Evolutionary conservation across 176 grass and related monocot species (phyloP).

Genomic region (Phragmites australis): DNA sequence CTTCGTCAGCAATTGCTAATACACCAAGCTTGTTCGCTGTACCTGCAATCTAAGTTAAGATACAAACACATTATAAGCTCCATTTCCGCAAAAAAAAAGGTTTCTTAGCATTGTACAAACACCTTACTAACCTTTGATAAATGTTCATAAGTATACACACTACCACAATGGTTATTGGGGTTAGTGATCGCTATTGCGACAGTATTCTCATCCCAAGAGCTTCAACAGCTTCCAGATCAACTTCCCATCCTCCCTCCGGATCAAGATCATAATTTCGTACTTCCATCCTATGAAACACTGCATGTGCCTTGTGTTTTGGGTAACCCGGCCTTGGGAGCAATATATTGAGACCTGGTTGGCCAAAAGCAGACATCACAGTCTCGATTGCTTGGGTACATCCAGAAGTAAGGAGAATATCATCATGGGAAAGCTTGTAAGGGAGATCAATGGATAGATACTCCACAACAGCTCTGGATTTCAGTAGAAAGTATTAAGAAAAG

Average conservation of each 20-base stretch:
- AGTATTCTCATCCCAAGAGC: constrained; percentile 65
- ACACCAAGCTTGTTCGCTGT: constrained; percentile 65
- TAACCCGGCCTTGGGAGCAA: constrained; percentile 66
- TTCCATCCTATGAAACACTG: constrained; percentile 47
- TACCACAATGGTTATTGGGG: constrained; percentile 73
- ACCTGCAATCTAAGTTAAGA: constrained; percentile 51
- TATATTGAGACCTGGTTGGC: constrained; percentile 54
- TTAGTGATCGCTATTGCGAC: constrained; percentile 68
- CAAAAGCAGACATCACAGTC: constrained; percentile 51
- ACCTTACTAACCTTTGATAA: constrained; percentile 48
- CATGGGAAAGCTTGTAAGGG: constrained; percentile 56
- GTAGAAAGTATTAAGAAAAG: constrained; percentile 6
- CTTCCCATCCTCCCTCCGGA: constrained; percentile 54
- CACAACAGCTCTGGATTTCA: constrained; percentile 57
- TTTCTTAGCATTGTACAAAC: neutral
- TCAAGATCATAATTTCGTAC: constrained; percentile 51
- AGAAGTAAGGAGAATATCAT: constrained; percentile 65
- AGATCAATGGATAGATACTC: constrained; percentile 61
- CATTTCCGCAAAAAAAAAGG: neutral
- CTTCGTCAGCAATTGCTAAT: constrained; percentile 77
- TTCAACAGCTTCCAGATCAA: constrained; percentile 64
- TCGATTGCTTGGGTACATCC: constrained; percentile 71
- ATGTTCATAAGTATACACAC: constrained; percentile 58
- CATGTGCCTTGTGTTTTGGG: constrained; percentile 52
- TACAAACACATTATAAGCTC: neutral